phyloP scores from a whole-genome alignment of 2,329 filamentous ascomycete species.

The Fusarium domesticum region DNA sequence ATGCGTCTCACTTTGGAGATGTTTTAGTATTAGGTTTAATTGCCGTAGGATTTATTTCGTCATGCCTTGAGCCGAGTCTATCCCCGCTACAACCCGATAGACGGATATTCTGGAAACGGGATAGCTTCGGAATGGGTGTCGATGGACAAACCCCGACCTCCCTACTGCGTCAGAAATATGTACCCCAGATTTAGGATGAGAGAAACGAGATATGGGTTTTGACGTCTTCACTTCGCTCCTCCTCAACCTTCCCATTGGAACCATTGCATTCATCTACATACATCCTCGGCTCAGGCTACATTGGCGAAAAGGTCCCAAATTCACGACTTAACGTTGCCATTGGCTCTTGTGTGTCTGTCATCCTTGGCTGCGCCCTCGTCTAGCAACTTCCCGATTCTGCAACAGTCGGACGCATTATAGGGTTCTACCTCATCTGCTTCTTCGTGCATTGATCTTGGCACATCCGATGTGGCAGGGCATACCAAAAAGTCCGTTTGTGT shows the following conservation, averaged over 20 bases:
- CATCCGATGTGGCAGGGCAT: slow-evolving; percentile 34
- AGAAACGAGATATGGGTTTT: slow-evolving; percentile 38
- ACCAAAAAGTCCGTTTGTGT: slow-evolving; percentile 34
- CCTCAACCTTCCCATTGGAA: slow-evolving; percentile 34
- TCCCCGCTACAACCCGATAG: too few species aligned
- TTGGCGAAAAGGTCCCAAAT: slow-evolving; percentile 24
- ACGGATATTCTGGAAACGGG: slow-evolving; percentile 3
- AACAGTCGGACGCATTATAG: slow-evolving; percentile 26
- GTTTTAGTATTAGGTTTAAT: too few species aligned
- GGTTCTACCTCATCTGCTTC: slow-evolving; percentile 32
- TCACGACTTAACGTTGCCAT: slow-evolving; percentile 29
- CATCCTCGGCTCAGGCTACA: slow-evolving; percentile 32
- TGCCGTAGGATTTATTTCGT: too few species aligned
- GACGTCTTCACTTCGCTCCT: slow-evolving; percentile 32
- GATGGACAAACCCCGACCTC: too few species aligned
- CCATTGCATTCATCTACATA: slow-evolving; percentile 31
- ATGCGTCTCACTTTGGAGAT: neutral
- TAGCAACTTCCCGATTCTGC: slow-evolving; percentile 26
- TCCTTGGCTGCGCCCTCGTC: slow-evolving; percentile 27
- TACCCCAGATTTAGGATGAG: neutral
- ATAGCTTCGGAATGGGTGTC: neutral
- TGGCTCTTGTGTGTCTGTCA: slow-evolving; percentile 27
- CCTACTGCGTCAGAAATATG: too few species aligned
- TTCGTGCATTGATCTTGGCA: slow-evolving; percentile 33
- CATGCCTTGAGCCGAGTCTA: neutral